These are phyloP conservation scores for Auriscalpium vulgare DNA, from an alignment of 768 basidiomycete species.

Conservation along the genomic window DNA sequence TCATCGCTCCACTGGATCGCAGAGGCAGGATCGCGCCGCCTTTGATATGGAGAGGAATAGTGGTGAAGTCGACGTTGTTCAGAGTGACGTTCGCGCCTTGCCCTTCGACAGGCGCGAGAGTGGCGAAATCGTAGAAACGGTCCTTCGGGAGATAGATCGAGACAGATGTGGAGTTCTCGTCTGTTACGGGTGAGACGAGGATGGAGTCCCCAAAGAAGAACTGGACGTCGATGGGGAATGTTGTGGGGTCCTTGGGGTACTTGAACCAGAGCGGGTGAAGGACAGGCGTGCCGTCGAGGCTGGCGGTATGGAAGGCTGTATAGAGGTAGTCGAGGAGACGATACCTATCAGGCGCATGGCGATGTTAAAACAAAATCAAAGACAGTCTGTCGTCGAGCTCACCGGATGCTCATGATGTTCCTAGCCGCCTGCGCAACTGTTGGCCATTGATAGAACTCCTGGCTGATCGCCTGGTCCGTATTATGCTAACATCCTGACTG, in stretches of 20 bases:
- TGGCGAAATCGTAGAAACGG: constrained; percentile 56
- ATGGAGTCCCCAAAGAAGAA: constrained; percentile 63
- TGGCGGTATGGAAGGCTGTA: constrained; percentile 57
- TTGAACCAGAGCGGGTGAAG: constrained; percentile 57
- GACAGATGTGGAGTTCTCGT: constrained; percentile 50
- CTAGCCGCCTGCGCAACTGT: constrained; percentile 48
- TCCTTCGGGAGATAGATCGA: constrained; percentile 55
- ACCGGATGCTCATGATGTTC: constrained; percentile 55
- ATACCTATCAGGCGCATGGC: constrained; percentile 31
- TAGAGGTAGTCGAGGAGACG: constrained; percentile 66
- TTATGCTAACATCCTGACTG: constrained; percentile 38
- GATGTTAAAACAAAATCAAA: not conserved
- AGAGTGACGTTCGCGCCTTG: constrained; percentile 36
- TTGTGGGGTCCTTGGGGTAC: constrained; percentile 54
- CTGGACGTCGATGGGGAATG: constrained; percentile 55
- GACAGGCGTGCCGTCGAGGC: constrained; percentile 52
- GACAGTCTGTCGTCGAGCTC: constrained; percentile 3
- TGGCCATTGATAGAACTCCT: constrained; percentile 66
- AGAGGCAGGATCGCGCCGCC: constrained; percentile 54
- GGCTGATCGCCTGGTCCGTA: constrained; percentile 39
- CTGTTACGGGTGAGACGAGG: constrained; percentile 62
- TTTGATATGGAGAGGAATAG: constrained; percentile 56
- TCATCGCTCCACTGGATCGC: constrained; percentile 48
- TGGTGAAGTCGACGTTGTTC: constrained; percentile 40
- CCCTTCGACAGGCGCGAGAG: constrained; percentile 40